Base-by-base conservation (phyloP, 2,329 filamentous ascomycete genomes). In the Fusarium oxysporum region DNA sequence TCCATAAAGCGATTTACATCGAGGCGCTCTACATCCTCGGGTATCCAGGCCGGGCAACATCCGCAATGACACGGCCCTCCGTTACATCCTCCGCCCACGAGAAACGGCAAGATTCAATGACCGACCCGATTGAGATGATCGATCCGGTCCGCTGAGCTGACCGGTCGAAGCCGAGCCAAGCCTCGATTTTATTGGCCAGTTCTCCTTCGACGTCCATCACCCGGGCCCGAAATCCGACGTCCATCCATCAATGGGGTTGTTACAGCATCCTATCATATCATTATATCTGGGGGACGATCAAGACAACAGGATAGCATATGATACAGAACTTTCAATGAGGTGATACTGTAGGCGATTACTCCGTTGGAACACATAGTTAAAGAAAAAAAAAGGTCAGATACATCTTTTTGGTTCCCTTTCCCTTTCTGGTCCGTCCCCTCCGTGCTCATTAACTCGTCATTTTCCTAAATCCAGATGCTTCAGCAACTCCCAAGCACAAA, bases 381-480 rank as follows among this genome's bases (percentile, higher is more conserved):
- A 51, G 48, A 40, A 61, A 58, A 48, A 48, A 63, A 45, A 54
- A 54, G 23, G 41, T 55, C 70, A 73, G 58, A 62, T 70, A 59
- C 68, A 60, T 71, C 45, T 51, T 65, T 60, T 67, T 45, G 25
- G 53, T 16, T 61, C 35, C 57, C 61, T 28, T 66, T 63, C 41
- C 57, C 57, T 59, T 62, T 70, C 57, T 60, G 51, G 38, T 51
- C 41, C 45, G 30, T 58, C 43, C 32, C 48, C 55, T 48, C 55
- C 41, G 51, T 70, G 58, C 65, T 74, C 74, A 74, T 76, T 77
- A 74, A 70, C 72, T 57, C 61, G 66, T 74, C 70, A 74, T 74
- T 70, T 72, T 73, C 62, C 65, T 57, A 51, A 70, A 71, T 55
- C 67, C 74, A 65, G 58, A 67, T 67, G 51, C 62, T 41, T 57